Evolutionary conservation across 2,329 filamentous ascomycete species (phyloP).

Genomic region (Dothideomycetes sp.): DNA sequence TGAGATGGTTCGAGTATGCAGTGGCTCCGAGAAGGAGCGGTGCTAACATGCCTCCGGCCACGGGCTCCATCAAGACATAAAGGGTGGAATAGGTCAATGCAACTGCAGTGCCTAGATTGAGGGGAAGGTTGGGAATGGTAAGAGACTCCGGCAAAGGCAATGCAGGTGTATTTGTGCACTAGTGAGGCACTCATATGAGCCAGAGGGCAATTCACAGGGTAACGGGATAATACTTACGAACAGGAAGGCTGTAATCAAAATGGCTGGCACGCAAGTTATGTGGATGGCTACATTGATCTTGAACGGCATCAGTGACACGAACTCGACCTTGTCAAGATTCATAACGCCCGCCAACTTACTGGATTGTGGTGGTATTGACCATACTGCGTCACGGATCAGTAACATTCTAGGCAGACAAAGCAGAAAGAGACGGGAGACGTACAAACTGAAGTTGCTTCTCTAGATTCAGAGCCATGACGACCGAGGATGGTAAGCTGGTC

Average conservation of each 20-base stretch:
- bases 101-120: conserved; percentile 47
- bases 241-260: conserved; percentile 59
- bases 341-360: conserved; percentile 32
- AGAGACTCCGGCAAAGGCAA: conserved; percentile 44
- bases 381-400: too few species aligned
- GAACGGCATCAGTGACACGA: not conserved
- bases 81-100: conserved; percentile 59
- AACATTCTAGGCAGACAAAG: not conserved
- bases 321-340: not conserved
- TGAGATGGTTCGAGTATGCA: conserved; percentile 65
- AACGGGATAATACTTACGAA: conserved; percentile 44
- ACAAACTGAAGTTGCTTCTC: conserved; percentile 78
- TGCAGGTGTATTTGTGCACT: conserved; percentile 48
- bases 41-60: conserved; percentile 70
- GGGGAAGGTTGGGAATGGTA: conserved; percentile 45
- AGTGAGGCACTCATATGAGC: not conserved
- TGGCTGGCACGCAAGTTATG: conserved; percentile 66
- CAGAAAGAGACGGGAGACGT: too few species aligned
- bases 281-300: conserved; percentile 70
- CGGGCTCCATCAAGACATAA: conserved; percentile 87
- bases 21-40: conserved; percentile 66
- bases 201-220: conserved; percentile 6
- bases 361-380: conserved; percentile 72
- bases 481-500: not conserved
- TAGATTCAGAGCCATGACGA: conserved; percentile 52